Evolutionary conservation across 1,284 basidiomycete genomes (phyloP), one percentile per base, ranked within the genome.

Genomic region (Moniliella sp.): DNA sequence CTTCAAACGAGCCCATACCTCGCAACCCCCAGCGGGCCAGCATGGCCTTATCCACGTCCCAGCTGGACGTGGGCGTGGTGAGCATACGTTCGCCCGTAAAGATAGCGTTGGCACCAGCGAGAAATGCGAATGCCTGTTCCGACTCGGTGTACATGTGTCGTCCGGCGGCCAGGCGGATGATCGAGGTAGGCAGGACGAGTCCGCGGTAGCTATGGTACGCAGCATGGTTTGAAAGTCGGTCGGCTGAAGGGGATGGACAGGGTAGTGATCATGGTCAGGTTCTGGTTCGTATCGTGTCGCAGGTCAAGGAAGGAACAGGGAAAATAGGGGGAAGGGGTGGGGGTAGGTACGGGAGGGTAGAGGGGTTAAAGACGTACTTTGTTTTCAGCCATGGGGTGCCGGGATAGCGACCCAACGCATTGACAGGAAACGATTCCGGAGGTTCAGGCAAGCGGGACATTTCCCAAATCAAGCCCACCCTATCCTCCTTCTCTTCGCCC

Each of bases 1-100:
- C 46, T 49, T 63, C 36, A 39, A 62, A 91, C 58, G 78, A 82
- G 37, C 67, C 66, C 80, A 93, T 83, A 15, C 84, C 83, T 36
- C 76, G 67, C 18, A 97, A 66, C 19, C 88, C 88, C 84, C 83
- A 93, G 36, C 83, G 72, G 4, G 62, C 67, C 69, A 94, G 78
- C 82, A 94, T 83, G 7, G 74, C 70, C 62, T 88, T 88, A 65
- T 97, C 88, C 69, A 84, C 53, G 37, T 64, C 62, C 64, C 64
- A 65, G 17, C 58, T 58, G 8, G 50, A 58, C 0, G 64, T 64
- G 77, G 88, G 86, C 9, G 88, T 94, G 4, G 88, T 97, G 43
- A 97, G 63, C 88, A 94, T 94, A 52, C 76, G 70, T 58, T 94
- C 83, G 26, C 88, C 88, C 12, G 88, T 97, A 61, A 97, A 97